phyloP scores from a whole-genome alignment of 805 yeast genomes.

The Yarrowia osloensis region DNA sequence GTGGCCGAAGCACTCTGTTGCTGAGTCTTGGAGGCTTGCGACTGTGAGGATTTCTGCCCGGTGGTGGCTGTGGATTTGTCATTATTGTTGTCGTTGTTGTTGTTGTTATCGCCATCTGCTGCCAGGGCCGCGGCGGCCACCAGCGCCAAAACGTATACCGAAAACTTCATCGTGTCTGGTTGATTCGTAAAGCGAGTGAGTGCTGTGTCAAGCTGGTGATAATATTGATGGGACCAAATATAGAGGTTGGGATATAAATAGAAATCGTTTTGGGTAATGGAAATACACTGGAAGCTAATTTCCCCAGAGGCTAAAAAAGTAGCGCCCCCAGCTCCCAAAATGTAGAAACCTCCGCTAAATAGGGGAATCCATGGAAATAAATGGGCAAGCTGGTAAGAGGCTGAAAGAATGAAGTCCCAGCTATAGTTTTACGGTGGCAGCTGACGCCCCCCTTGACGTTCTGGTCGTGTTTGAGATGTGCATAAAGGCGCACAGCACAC shows the following conservation, averaged over 20 bases:
- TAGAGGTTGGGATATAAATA: constrained; percentile 18
- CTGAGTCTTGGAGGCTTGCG: constrained; percentile 19
- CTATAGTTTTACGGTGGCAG: background rate
- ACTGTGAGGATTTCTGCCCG: constrained; percentile 12
- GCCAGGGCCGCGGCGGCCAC: constrained; percentile 17
- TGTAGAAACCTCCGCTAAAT: background rate
- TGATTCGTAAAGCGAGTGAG: background rate
- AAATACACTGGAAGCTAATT: constrained; percentile 8
- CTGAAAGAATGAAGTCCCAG: background rate
- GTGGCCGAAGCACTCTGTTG: constrained; percentile 16
- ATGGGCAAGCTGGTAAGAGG: background rate
- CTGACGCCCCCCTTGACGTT: background rate
- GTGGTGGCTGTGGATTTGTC: constrained; percentile 26
- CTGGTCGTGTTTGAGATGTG: background rate
- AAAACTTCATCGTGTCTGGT: constrained; percentile 5
- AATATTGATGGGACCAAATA: constrained; percentile 3
- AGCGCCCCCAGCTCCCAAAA: background rate
- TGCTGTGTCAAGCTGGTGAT: constrained; percentile 4
- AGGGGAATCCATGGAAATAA: background rate
- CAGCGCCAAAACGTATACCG: constrained; percentile 21
- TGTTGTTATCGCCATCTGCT: constrained; percentile 16
- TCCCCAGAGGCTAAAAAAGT: constrained; percentile 9
- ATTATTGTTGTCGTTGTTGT: constrained; percentile 11
- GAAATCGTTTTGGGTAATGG: constrained; percentile 27
- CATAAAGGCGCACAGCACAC: constrained; percentile 17